phyloP scores from a whole-genome alignment of 1,284 basidiomycete genomes.

The Puccinia hordei region DNA sequence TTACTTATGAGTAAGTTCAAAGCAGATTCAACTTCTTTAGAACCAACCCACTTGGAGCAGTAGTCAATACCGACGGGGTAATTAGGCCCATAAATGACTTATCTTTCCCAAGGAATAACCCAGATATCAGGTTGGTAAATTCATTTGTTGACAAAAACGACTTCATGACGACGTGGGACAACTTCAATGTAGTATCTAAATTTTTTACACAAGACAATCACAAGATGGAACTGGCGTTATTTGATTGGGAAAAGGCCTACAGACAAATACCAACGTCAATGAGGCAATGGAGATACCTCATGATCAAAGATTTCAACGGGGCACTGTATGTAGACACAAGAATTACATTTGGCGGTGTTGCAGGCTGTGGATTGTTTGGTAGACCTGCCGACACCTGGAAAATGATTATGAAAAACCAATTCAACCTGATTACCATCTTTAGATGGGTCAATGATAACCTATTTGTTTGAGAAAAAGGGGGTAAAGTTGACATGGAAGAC shows the following conservation, averaged over 20 bases:
- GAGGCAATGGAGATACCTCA: background rate
- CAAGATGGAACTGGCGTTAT: background rate
- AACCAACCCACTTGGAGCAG: background rate
- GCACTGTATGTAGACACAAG: background rate
- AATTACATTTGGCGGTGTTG: background rate
- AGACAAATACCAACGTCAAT: background rate
- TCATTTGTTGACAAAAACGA: background rate
- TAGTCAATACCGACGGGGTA: background rate
- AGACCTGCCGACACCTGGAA: slow-evolving; percentile 2
- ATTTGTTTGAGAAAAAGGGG: slow-evolving; percentile 9
- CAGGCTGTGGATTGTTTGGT: background rate
- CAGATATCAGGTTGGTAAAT: background rate
- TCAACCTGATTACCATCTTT: background rate
- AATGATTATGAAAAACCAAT: background rate
- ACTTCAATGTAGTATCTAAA: background rate
- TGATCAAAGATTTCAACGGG: background rate
- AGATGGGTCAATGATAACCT: slow-evolving; percentile 6
- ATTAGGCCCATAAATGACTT: slow-evolving; percentile 8
- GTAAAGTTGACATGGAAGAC: background rate
- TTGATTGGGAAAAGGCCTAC: slow-evolving; percentile 23
- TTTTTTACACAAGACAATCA: too few species aligned
- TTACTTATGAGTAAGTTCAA: background rate
- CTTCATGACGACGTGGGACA: slow-evolving; percentile 6
- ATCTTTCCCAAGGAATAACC: background rate
- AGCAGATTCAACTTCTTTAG: background rate